Percentiles rank a stretch among this genome's conserved stretches.
These are phyloP conservation scores for Euphorbia schlechtendalii DNA, from an alignment of 441 rosid genomes.

Conservation along the genomic window DNA sequence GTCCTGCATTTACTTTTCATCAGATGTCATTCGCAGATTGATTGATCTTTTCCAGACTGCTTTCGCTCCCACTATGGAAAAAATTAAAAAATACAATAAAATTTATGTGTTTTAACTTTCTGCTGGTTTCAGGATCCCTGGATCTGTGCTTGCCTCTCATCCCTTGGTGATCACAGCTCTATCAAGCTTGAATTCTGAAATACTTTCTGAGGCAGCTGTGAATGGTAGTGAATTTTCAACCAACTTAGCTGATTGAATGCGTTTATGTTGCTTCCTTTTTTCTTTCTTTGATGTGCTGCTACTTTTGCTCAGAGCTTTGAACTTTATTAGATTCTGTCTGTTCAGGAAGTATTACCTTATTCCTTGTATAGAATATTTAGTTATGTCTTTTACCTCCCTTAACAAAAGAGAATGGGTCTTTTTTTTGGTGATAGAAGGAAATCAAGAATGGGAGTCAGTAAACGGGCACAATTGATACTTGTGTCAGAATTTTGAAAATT, in stretches of 20 bases:
- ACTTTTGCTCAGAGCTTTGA: background rate
- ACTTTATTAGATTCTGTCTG: background rate
- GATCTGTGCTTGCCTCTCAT: slow-evolving; percentile 82
- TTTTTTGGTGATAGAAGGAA: too few relatives aligned
- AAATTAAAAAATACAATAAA: background rate
- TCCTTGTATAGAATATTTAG: background rate
- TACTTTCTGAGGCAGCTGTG: slow-evolving; percentile 94
- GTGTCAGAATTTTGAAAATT: background rate
- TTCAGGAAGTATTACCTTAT: background rate
- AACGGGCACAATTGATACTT: background rate
- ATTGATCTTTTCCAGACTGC: slow-evolving; percentile 4
- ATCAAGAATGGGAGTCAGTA: too few relatives aligned
- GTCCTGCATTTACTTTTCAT: slow-evolving; percentile 6
- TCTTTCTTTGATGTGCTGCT: background rate
- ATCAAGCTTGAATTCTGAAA: slow-evolving; percentile 79
- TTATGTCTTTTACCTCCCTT: background rate
- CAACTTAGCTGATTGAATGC: slow-evolving; percentile 9
- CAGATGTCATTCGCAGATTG: background rate
- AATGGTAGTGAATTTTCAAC: slow-evolving; percentile 56
- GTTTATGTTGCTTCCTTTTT: background rate
- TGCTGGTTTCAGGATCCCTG: slow-evolving; percentile 73
- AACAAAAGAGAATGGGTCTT: background rate
- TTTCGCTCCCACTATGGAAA: background rate
- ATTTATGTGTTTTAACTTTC: slow-evolving; percentile 15
- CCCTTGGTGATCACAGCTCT: slow-evolving; percentile 89